phyloP scores from a whole-genome alignment of 768 basidiomycete genomes.

The Cubamyces lactineus region DNA sequence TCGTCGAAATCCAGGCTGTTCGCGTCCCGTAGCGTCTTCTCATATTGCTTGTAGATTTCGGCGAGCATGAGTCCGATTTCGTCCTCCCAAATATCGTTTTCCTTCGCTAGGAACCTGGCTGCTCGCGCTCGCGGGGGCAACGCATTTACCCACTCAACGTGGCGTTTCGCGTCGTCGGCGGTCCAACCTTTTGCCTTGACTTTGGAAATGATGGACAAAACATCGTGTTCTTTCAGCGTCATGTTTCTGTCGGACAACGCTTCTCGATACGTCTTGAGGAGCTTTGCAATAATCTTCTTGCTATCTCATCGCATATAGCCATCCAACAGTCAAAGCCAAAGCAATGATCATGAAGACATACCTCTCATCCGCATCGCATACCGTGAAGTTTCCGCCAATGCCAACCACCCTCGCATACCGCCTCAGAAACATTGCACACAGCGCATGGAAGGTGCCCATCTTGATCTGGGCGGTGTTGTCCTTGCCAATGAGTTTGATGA shows the following conservation, averaged over 20 bases:
- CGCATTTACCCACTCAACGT: constrained; percentile 11
- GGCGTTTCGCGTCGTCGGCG: constrained; percentile 47
- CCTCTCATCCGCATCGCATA: constrained; percentile 84
- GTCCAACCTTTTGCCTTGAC: constrained; percentile 64
- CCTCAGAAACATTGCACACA: constrained; percentile 74
- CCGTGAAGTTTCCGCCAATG: constrained; percentile 74
- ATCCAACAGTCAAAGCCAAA: neutral
- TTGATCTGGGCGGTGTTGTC: constrained; percentile 54
- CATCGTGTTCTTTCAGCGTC: constrained; percentile 54
- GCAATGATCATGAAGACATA: constrained; percentile 34
- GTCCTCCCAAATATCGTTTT: constrained; percentile 2
- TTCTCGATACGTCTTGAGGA: constrained; percentile 61
- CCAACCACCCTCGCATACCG: constrained; percentile 61
- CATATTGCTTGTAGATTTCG: constrained; percentile 68
- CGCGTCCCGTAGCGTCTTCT: constrained; percentile 55
- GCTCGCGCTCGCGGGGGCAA: constrained; percentile 4
- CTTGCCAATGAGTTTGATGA: constrained; percentile 69
- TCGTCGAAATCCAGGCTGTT: constrained; percentile 91
- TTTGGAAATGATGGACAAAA: constrained; percentile 70
- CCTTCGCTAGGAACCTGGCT: constrained; percentile 4
- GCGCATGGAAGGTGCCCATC: constrained; percentile 80
- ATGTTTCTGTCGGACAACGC: constrained; percentile 50
- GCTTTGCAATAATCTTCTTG: constrained; percentile 64
- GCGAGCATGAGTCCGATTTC: constrained; percentile 41
- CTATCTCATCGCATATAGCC: constrained; percentile 39